Evolutionary conservation across 208 protist species (phyloP).

Genomic region (Wallacemonas sp.): DNA sequence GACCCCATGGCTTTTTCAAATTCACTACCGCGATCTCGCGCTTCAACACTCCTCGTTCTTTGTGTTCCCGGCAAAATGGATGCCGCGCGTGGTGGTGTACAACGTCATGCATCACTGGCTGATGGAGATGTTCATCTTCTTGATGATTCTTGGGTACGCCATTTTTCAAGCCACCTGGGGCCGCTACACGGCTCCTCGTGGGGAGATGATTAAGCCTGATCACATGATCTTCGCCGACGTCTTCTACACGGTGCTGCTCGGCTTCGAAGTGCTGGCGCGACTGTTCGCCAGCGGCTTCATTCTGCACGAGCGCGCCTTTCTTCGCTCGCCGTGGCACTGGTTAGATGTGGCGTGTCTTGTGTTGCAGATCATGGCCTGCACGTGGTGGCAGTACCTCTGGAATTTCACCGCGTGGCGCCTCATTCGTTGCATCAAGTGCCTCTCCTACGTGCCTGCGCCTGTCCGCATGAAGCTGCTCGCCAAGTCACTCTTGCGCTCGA

Average conservation of each 20-base stretch:
- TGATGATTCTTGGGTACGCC: slow-evolving; percentile 78
- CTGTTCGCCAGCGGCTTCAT: slow-evolving; percentile 86
- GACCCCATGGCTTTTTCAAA: slow-evolving; percentile 73
- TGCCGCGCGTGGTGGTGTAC: slow-evolving; percentile 86
- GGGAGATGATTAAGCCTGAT: slow-evolving; percentile 47
- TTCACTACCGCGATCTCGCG: slow-evolving; percentile 76
- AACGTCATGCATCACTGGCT: slow-evolving; percentile 91
- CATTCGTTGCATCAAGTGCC: slow-evolving; percentile 83
- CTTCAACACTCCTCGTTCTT: slow-evolving; percentile 85
- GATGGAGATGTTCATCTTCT: slow-evolving; percentile 70
- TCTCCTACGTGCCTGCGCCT: slow-evolving; percentile 69
- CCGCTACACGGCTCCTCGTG: slow-evolving; percentile 44
- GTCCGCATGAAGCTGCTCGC: slow-evolving; percentile 84
- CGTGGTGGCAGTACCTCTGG: slow-evolving; percentile 65
- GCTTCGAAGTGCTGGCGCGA: slow-evolving; percentile 78
- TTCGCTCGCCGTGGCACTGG: slow-evolving; percentile 92
- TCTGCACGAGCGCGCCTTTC: slow-evolving; percentile 74
- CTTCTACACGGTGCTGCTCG: slow-evolving; percentile 83
- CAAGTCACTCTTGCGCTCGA: slow-evolving; percentile 86
- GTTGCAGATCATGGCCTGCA: slow-evolving; percentile 77
- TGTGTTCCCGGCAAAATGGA: slow-evolving; percentile 81
- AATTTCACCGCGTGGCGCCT: slow-evolving; percentile 89
- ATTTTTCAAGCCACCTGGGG: slow-evolving; percentile 87
- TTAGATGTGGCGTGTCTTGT: slow-evolving; percentile 89
- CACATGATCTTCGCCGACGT: slow-evolving; percentile 85